A percentile compares a stretch with the other conserved stretches of the same genome.
phyloP scores from a whole-genome alignment of 75 land plant species.

The Pseudotsuga menziesii region DNA sequence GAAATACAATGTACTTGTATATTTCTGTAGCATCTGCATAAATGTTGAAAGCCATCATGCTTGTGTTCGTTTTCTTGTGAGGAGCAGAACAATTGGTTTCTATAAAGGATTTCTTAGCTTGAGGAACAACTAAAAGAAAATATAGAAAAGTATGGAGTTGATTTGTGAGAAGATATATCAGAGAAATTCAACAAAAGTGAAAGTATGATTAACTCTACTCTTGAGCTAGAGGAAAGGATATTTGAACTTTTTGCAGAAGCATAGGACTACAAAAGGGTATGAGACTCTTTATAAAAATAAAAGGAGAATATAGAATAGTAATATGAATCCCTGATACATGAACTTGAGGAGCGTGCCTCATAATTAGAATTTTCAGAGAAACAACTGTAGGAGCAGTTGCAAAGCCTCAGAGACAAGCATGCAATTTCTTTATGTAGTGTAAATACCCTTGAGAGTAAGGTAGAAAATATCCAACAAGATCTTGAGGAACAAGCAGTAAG shows the following conservation, averaged over 20 bases:
- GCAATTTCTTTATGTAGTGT: slow-evolving; percentile 35
- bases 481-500: slow-evolving; percentile 37
- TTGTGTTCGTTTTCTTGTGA: not conserved
- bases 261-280: slow-evolving; percentile 51
- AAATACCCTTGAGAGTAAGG: slow-evolving; percentile 39
- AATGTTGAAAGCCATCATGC: slow-evolving; percentile 83
- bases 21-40: slow-evolving; percentile 96
- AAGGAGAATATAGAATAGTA: slow-evolving; percentile 60
- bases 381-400: too few species aligned
- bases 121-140: slow-evolving; percentile 2
- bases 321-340: slow-evolving; percentile 56
- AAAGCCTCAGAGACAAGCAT: slow-evolving; percentile 47
- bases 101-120: slow-evolving; percentile 13
- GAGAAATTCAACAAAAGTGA: slow-evolving; percentile 11
- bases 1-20: slow-evolving; percentile 94
- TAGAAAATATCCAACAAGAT: slow-evolving; percentile 44
- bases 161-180: too few species aligned
- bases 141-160: not conserved
- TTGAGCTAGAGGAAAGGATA: slow-evolving; percentile 33
- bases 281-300: slow-evolving; percentile 36
- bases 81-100: slow-evolving; percentile 10
- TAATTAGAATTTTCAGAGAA: slow-evolving; percentile 32
- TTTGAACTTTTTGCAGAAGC: slow-evolving; percentile 44
- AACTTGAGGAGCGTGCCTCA: slow-evolving; percentile 38
- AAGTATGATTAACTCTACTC: slow-evolving; percentile 13